phyloP scores from a whole-genome alignment of 2,329 filamentous ascomycete genomes.

The Trichoderma sp. region DNA sequence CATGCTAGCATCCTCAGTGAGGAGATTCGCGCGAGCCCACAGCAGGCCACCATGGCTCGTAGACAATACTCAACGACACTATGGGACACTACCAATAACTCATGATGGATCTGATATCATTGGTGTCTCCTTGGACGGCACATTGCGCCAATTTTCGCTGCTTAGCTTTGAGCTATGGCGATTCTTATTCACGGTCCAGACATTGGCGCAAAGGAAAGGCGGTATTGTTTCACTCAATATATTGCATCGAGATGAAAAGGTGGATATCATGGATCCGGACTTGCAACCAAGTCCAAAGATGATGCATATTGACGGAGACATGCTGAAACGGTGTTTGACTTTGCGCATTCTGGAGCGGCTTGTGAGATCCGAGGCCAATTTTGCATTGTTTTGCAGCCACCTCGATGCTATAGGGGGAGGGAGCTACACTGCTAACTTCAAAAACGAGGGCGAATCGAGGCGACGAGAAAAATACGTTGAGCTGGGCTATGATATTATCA shows the following conservation, averaged over 20 bases:
- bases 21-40: constrained; percentile 54
- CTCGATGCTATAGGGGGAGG: constrained; percentile 53
- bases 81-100: constrained; percentile 46
- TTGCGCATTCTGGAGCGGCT: constrained; percentile 47
- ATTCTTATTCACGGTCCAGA: constrained; percentile 73
- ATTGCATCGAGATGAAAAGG: constrained; percentile 18
- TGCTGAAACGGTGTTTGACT: constrained; percentile 58
- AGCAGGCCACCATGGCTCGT: constrained; percentile 56
- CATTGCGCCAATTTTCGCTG: constrained; percentile 68
- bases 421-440: constrained; percentile 39
- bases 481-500: constrained; percentile 56
- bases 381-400: constrained; percentile 49
- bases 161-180: constrained; percentile 64
- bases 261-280: constrained; percentile 34
- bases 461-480: constrained; percentile 42
- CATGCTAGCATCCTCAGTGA: constrained; percentile 56
- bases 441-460: constrained; percentile 26
- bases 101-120: constrained; percentile 55
- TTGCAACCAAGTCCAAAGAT: constrained; percentile 45
- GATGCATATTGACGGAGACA: constrained; percentile 69
- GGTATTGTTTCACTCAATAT: constrained; percentile 45
- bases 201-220: constrained; percentile 56
- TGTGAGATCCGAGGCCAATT: constrained; percentile 35
- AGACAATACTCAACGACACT: constrained; percentile 38
- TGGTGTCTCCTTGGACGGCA: constrained; percentile 69